phyloP scores from a whole-genome alignment of 176 grass and related monocot genomes.

The Triticum turgidum region DNA sequence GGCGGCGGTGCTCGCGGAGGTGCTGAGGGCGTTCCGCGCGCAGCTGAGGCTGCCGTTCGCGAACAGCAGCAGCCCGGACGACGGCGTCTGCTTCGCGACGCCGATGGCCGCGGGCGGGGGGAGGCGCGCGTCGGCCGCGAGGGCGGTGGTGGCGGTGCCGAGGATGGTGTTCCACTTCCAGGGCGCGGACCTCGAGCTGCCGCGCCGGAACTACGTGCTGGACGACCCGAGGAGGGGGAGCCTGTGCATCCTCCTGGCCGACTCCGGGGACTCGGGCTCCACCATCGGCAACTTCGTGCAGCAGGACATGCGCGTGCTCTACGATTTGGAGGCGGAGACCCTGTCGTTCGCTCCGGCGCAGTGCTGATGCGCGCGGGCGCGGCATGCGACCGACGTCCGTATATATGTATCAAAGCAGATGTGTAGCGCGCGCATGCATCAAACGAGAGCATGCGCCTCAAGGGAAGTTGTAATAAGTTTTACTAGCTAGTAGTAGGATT shows the following conservation, averaged over 20 bases:
- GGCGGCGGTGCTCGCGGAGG: conserved; percentile 17
- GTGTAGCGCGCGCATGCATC: not conserved
- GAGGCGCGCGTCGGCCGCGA: not conserved
- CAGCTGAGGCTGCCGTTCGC: conserved; percentile 40
- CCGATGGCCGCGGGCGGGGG: not conserved
- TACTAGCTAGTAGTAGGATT: too few relatives aligned
- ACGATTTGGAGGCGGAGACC: conserved; percentile 41
- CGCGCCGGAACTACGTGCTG: conserved; percentile 53
- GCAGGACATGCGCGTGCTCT: conserved; percentile 51
- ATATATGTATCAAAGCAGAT: not conserved
- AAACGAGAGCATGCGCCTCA: not conserved
- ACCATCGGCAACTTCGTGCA: conserved; percentile 40
- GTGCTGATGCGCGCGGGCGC: conserved; percentile 18
- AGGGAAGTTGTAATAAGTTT: too few relatives aligned
- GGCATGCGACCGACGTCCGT: not conserved
- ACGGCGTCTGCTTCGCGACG: conserved; percentile 56
- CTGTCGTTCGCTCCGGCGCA: conserved; percentile 43
- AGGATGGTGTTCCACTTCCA: conserved; percentile 66
- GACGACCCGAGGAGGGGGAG: conserved; percentile 16
- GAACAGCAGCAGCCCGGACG: not conserved
- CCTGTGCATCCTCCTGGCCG: conserved; percentile 50
- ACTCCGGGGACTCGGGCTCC: conserved; percentile 25
- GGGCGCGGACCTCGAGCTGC: conserved; percentile 55
- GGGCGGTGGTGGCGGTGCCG: conserved; percentile 35
- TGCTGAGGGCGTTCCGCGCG: conserved; percentile 35